Percentiles rank a stretch among this genome's conserved stretches.
Conservation (phyloP, 345 rosid species). For the Gossypium stocksii region DNA sequence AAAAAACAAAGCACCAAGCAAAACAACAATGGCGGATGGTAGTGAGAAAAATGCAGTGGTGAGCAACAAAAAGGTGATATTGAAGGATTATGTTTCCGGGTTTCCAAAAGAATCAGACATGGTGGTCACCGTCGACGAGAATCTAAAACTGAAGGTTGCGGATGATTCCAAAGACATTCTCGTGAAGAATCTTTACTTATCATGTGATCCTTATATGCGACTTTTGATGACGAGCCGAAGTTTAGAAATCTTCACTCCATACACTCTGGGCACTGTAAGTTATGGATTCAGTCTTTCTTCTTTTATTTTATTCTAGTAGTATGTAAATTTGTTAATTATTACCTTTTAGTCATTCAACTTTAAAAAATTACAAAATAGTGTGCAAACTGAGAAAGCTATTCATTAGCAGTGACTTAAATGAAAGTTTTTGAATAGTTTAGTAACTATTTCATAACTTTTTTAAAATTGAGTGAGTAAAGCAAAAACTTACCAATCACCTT, state of each 20-base stretch:
- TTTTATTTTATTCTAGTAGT: too few relatives aligned
- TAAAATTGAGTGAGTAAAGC: too few relatives aligned
- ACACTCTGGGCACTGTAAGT: slow-evolving; percentile 32
- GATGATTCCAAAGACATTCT: slow-evolving; percentile 28
- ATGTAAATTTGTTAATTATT: too few relatives aligned
- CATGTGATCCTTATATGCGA: slow-evolving; percentile 54
- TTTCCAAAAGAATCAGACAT: slow-evolving; percentile 47
- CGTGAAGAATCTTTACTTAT: slow-evolving; percentile 55
- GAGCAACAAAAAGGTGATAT: slow-evolving; percentile 44
- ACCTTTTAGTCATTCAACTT: too few relatives aligned
- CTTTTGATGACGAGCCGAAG: slow-evolving; percentile 24
- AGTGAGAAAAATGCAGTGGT: slow-evolving; percentile 2
- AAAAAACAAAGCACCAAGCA: not conserved
- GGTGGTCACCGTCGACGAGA: slow-evolving; percentile 17
- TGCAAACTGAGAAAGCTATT: too few relatives aligned
- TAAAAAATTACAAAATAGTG: too few relatives aligned
- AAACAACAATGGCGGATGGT: slow-evolving; percentile 19
- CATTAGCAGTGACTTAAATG: too few relatives aligned
- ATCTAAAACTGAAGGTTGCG: slow-evolving; percentile 22
- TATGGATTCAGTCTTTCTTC: too few relatives aligned
- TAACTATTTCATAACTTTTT: too few relatives aligned
- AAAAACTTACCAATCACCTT: too few relatives aligned
- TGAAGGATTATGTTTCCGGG: slow-evolving; percentile 36
- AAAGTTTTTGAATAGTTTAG: too few relatives aligned
- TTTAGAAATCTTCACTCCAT: slow-evolving; percentile 20